Evolutionary conservation across 441 rosid species (phyloP).

Genomic region (Melastoma candidum): DNA sequence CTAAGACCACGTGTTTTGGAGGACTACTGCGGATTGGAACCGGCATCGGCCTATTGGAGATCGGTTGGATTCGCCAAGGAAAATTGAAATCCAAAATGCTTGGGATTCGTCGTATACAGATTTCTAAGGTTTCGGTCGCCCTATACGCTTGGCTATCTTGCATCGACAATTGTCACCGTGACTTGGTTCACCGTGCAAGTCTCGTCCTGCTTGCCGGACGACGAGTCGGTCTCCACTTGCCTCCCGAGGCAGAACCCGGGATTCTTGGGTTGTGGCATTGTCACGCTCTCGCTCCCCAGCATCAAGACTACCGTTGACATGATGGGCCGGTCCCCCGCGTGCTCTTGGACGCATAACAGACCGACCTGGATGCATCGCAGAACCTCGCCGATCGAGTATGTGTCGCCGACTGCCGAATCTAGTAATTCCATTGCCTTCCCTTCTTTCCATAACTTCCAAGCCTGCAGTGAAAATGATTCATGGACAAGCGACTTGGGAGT

Average conservation of each 20-base stretch:
- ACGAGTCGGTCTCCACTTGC: conserved; percentile 51
- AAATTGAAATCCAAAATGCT: too few species aligned
- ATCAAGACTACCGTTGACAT: conserved; percentile 55
- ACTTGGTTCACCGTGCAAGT: conserved; percentile 67
- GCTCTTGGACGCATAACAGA: conserved; percentile 69
- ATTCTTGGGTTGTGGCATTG: conserved; percentile 44
- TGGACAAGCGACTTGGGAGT: too few species aligned
- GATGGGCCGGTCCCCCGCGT: conserved; percentile 52
- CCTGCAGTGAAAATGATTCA: conserved; percentile 21
- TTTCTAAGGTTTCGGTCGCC: too few species aligned
- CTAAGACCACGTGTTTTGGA: too few species aligned
- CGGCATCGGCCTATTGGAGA: too few species aligned
- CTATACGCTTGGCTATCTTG: conserved; percentile 25
- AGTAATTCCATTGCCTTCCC: conserved; percentile 41
- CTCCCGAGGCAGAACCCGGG: conserved; percentile 66
- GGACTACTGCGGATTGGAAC: too few species aligned
- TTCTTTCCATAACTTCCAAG: conserved; percentile 63
- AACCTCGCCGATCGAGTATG: conserved; percentile 35
- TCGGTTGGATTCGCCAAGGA: too few species aligned
- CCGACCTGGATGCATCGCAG: conserved; percentile 73
- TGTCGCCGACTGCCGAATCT: conserved; percentile 26
- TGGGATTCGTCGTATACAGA: too few species aligned
- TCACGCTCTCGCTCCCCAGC: conserved; percentile 55
- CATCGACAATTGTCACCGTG: conserved; percentile 56
- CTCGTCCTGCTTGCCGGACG: conserved; percentile 47